Base-by-base conservation (phyloP, 345 rosid genomes). In the Sisymbrium irio region DNA sequence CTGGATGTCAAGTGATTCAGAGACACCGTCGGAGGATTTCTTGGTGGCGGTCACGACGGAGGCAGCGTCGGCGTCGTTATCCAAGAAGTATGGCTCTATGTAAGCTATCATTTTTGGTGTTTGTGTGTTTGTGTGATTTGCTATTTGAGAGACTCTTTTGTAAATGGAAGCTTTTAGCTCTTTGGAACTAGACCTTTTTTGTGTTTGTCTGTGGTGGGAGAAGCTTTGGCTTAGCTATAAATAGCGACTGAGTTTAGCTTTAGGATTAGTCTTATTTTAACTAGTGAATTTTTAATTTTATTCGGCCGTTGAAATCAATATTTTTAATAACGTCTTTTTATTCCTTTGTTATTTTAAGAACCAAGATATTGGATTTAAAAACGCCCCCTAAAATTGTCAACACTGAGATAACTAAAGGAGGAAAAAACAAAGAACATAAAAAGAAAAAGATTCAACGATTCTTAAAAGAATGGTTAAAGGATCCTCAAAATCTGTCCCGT, bases 41-140 rank as follows among this genome's bases (percentile, higher is more conserved):
- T 32, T 81, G 49, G 64, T 17, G 35, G 47, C 19, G 18, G 44
- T 5, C n/a, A 37, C 87, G 76, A 73, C 71, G 20, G 63, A 69
- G 35, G 77, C 32, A 0, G 89, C 56, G 1, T 89, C 96, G 71
- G 83, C 41, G 78, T 94, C 97, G 84, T 76, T 88, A 11, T 91
- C 96, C 67, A 64, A 88, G 69, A 89, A 81, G 76, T 82, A 85
- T 33, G 83, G 83, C 73, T 82, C 97, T 41, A 88, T 18, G 82
- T 79, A 94, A 1, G 93, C 96, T 65, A 94, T 92, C 97, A 94
- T 94, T 71, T 69, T 71, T 40, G 13, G 13, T 64, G 18, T 41
- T 25, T 56, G 20, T 49, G 51, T 72, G 32, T 44, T 62, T 51
- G 62, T 46, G 66, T 55, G 59, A 19, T 15, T 62, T 50, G 58